Conservation (phyloP, 2,329 filamentous ascomycete species). For the Aspergillus fumigatiaffinis region DNA sequence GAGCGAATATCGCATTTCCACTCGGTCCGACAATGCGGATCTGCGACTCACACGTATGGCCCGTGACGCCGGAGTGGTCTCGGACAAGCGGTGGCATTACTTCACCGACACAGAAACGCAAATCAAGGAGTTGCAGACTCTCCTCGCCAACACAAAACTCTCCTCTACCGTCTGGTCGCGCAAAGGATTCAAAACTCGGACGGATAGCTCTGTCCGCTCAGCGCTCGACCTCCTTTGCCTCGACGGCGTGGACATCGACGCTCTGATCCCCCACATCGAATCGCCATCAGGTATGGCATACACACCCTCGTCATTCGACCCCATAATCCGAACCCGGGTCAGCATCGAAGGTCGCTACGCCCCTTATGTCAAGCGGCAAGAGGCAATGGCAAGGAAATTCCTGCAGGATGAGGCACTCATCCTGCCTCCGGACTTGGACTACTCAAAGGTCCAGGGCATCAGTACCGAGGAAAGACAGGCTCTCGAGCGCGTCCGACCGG, state of each 20-base stretch:
- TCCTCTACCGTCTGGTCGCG: slow-evolving; percentile 64
- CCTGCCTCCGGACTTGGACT: slow-evolving; percentile 73
- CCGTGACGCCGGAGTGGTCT: slow-evolving; percentile 70
- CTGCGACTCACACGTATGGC: slow-evolving; percentile 76
- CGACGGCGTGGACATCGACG: slow-evolving; percentile 54
- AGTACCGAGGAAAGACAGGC: slow-evolving; percentile 74
- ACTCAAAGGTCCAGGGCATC: slow-evolving; percentile 67
- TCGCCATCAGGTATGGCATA: slow-evolving; percentile 26
- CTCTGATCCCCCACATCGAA: slow-evolving; percentile 54
- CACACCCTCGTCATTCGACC: slow-evolving; percentile 49
- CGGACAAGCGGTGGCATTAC: slow-evolving; percentile 70
- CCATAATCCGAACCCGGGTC: slow-evolving; percentile 64
- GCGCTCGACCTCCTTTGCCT: slow-evolving; percentile 78
- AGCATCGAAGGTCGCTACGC: slow-evolving; percentile 80
- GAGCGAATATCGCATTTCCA: slow-evolving; percentile 90
- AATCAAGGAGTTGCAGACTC: slow-evolving; percentile 61
- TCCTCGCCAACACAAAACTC: slow-evolving; percentile 57
- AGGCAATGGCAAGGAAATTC: slow-evolving; percentile 62
- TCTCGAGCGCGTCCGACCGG: slow-evolving; percentile 67
- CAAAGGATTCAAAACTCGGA: slow-evolving; percentile 65
- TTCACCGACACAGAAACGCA: slow-evolving; percentile 64
- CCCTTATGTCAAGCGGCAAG: slow-evolving; percentile 76
- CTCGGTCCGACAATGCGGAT: slow-evolving; percentile 92
- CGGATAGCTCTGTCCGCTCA: slow-evolving; percentile 62
- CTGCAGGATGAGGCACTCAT: slow-evolving; percentile 70